phyloP scores from a whole-genome alignment of 2,329 filamentous ascomycete genomes.

The Cytospora piceae region DNA sequence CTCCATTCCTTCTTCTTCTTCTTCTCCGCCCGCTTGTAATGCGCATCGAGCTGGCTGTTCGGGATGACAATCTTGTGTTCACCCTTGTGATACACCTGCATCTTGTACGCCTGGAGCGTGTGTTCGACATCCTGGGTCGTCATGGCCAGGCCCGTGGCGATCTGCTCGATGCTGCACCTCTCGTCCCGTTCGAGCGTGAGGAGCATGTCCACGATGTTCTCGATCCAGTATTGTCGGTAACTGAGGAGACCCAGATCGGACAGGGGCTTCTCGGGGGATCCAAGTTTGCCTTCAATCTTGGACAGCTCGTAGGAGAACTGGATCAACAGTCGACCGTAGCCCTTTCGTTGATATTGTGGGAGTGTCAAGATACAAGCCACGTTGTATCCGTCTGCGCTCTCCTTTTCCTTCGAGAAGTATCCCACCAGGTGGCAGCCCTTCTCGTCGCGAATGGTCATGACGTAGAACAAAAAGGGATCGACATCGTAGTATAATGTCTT shows the following conservation, averaged over 20 bases:
- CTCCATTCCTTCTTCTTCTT: constrained; percentile 77
- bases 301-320: constrained; percentile 97
- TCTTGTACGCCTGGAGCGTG: constrained; percentile 89
- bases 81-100: constrained; percentile 94
- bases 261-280: constrained; percentile 94
- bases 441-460: constrained; percentile 89
- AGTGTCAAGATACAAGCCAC: constrained; percentile 96
- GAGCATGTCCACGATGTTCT: constrained; percentile 88
- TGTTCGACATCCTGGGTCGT: constrained; percentile 97
- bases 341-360: constrained; percentile 94
- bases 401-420: constrained; percentile 99
- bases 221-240: constrained; percentile 97
- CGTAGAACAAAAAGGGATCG: constrained; percentile 98
- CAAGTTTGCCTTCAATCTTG: constrained; percentile 92
- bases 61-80: constrained; percentile 96
- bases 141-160: constrained; percentile 83
- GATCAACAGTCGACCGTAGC: constrained; percentile 90
- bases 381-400: constrained; percentile 95
- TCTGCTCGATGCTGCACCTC: constrained; percentile 81
- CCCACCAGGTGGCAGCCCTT: constrained; percentile 94
- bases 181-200: constrained; percentile 71
- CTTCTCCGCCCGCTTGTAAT: constrained; percentile 84
- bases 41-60: constrained; percentile 76
- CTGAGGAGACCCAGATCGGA: constrained; percentile 91
- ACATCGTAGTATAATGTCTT: constrained; percentile 99